Percentiles rank a stretch among this genome's conserved stretches.
Evolutionary conservation across 1,284 basidiomycete species (phyloP).

Genomic region (Dichomitus squalens): DNA sequence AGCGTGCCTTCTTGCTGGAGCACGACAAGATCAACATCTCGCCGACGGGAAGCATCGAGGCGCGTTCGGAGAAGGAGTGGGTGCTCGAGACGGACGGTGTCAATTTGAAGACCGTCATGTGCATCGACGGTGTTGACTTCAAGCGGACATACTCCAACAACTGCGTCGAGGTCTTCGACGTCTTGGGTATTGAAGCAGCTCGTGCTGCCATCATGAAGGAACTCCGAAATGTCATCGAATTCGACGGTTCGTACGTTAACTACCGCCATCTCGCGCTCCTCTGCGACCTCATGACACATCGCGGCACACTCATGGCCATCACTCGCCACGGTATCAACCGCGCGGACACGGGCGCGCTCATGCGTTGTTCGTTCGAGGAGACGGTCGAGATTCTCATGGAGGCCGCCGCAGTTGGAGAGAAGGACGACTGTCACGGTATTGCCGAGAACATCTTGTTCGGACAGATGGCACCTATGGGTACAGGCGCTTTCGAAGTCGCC

Average conservation of each 20-base stretch:
- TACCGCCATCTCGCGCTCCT: slow-evolving; percentile 96
- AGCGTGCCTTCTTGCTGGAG: slow-evolving; percentile 91
- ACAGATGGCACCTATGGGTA: slow-evolving; percentile 98
- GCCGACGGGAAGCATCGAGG: slow-evolving; percentile 64
- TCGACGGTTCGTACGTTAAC: slow-evolving; percentile 99
- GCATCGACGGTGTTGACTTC: slow-evolving; percentile 94
- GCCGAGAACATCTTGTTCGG: slow-evolving; percentile 99
- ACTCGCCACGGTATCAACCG: slow-evolving; percentile 99
- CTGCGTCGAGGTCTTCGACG: slow-evolving; percentile 94
- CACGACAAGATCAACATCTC: slow-evolving; percentile 81
- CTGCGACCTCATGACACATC: slow-evolving; percentile 98
- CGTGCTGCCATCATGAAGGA: slow-evolving; percentile 94
- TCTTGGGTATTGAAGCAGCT: slow-evolving; percentile 98
- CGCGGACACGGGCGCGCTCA: slow-evolving; percentile 94
- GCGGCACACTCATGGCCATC: slow-evolving; percentile 96
- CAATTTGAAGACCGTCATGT: slow-evolving; percentile 93
- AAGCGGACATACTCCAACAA: slow-evolving; percentile 95
- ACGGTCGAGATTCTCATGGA: slow-evolving; percentile 99
- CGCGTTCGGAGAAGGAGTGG: slow-evolving; percentile 83
- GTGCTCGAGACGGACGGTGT: slow-evolving; percentile 97
- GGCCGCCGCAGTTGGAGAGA: slow-evolving; percentile 96
- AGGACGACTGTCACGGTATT: slow-evolving; percentile 97
- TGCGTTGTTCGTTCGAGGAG: slow-evolving; percentile 99
- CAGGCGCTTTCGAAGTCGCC: slow-evolving; percentile 93
- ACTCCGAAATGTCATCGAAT: slow-evolving; percentile 93